Base-by-base conservation (phyloP, 1,284 basidiomycete genomes). In the Phellopilus nigrolimitatus region DNA sequence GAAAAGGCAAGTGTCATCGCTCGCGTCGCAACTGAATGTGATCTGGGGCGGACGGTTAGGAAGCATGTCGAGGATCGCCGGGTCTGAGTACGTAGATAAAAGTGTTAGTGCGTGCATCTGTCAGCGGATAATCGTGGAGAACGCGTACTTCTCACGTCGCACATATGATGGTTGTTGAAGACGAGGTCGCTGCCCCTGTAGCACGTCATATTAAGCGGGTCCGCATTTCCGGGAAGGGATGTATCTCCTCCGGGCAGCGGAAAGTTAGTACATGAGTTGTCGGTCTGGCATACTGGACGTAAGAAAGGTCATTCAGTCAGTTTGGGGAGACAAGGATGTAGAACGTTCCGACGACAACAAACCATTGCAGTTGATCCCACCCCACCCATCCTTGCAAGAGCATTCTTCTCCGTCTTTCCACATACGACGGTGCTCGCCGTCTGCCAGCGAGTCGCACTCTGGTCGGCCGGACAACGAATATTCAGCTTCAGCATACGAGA, bases 291-390 rank as follows among this genome's bases (percentile, higher is more conserved):
- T 0, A 97, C 93, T 95, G 63, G 27, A n/a, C n/a, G 33, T 28
- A 28, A n/a, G 8, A 25, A 7, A 15, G 7, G 12, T 25, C 2
- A 31, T 1, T 27, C 17, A 57, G 15, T 49, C 33, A 56, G 3
- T 10, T n/a, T 22, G 8, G 12, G 12, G 15, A 28, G 31, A 22
- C 33, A 30, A 12, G 21, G 42, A 33, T 30, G 7, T 24, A 10
- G 40, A 64, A 53, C 9, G 63, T 61, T 9, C 17, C 4, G 46
- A 21, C 33, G 38, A 15, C 44, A 38, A 65, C 79, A 56, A 52
- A 93, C 92, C 92, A 67, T 97, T 97, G 71, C 95, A 98, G 64
- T 97, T 98, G 59, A 98, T 87, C 10, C 95, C 95, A 42, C 78
- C 79, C 95, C 95, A 99, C 0, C 94, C 95, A 1, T 93, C 88